phyloP scores from a whole-genome alignment of 208 protist species.

The Plasmodiophora brassicae region DNA sequence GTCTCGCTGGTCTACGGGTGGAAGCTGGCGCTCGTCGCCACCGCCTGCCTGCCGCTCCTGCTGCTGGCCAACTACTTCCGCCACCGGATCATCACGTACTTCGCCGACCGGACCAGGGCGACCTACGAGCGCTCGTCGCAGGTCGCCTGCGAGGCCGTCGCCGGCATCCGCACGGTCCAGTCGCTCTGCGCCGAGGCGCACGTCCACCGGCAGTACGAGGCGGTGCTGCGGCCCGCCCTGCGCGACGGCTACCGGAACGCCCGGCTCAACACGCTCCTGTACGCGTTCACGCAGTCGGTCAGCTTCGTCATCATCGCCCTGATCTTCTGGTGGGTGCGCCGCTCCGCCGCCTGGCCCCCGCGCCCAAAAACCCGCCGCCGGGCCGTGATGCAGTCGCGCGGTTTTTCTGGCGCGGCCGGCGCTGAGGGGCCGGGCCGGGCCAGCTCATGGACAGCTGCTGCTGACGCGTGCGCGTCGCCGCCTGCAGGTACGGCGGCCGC shows the following conservation, averaged over 20 bases:
- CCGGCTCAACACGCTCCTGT: neutral
- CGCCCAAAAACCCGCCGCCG: too few relatives aligned
- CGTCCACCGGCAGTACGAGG: neutral
- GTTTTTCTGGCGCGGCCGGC: too few relatives aligned
- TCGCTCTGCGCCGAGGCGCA: neutral
- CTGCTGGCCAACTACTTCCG: neutral
- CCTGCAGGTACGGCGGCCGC: neutral
- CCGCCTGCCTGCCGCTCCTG: neutral
- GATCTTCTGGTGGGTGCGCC: neutral
- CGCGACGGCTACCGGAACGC: neutral
- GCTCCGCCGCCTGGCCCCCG: too few relatives aligned
- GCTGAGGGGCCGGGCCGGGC: too few relatives aligned
- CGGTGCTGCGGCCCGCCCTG: neutral
- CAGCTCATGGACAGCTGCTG: too few relatives aligned
- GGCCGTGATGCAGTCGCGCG: too few relatives aligned
- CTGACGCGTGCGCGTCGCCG: too few relatives aligned
- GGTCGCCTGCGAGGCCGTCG: neutral
- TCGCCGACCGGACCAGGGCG: neutral
- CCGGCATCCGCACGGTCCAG: neutral
- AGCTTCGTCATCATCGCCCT: neutral
- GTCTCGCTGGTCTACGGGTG: constrained; percentile 12
- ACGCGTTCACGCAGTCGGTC: neutral
- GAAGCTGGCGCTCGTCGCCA: neutral
- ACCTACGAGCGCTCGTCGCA: neutral
- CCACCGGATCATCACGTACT: neutral